phyloP scores from a whole-genome alignment of 768 basidiomycete genomes.

The Naematelia encephala region DNA sequence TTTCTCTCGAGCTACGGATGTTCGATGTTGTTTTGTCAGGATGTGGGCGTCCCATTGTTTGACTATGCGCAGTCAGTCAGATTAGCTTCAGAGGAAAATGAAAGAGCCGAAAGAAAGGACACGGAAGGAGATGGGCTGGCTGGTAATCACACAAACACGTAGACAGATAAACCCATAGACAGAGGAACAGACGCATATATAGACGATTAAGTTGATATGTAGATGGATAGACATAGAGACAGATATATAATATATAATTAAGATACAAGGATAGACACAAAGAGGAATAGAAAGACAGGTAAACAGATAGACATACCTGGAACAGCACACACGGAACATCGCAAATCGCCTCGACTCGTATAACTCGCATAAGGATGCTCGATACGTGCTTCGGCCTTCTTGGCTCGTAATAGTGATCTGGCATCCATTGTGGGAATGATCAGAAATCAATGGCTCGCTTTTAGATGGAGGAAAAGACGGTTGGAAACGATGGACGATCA shows the following conservation, averaged over 20 bases:
- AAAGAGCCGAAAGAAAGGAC: no score
- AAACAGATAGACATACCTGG: conserved; percentile 33
- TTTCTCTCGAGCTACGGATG: conserved; percentile 42
- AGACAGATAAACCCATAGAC: not conserved
- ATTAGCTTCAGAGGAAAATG: not conserved
- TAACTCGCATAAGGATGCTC: conserved; percentile 45
- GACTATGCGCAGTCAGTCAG: conserved; percentile 14
- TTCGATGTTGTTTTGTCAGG: conserved; percentile 46
- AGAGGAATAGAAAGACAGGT: not conserved
- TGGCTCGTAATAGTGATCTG: conserved; percentile 43
- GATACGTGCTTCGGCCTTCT: conserved; percentile 45
- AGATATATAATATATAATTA: no score
- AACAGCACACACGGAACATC: conserved; percentile 44
- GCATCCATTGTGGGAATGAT: conserved; percentile 39
- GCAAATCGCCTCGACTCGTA: conserved; percentile 34
- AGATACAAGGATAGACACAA: no score
- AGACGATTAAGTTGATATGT: not conserved
- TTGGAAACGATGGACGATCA: no score
- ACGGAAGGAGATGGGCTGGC: not conserved
- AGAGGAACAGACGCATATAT: conserved; percentile 43
- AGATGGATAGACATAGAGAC: conserved; percentile 17
- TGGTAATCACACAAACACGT: conserved; percentile 1
- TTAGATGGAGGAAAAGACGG: no score
- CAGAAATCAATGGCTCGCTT: no score
- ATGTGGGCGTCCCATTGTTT: conserved; percentile 49